phyloP scores from a whole-genome alignment of 108 stramenopile species.

The Cyclotella sp. region DNA sequence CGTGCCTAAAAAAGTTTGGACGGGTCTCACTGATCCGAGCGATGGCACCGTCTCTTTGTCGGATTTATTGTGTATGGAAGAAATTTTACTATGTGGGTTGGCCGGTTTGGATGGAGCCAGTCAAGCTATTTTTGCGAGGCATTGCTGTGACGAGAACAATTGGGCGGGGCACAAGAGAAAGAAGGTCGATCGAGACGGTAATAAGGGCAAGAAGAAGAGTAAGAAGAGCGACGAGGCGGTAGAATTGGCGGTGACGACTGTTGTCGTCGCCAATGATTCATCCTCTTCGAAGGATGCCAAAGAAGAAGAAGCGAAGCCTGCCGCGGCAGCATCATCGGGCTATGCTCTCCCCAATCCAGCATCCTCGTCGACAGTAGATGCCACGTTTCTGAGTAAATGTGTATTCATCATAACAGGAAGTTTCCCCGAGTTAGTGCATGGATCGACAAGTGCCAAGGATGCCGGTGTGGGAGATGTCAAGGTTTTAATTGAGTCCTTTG shows the following conservation, averaged over 20 bases:
- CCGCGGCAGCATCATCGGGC: conserved; percentile 23
- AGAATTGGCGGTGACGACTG: neutral
- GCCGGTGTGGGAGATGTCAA: conserved; percentile 48
- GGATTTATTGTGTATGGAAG: conserved; percentile 53
- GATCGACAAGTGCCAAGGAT: conserved; percentile 18
- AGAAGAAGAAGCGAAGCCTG: conserved; percentile 11
- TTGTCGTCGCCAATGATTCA: neutral
- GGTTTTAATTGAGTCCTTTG: conserved; percentile 52
- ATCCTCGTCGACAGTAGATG: conserved; percentile 29
- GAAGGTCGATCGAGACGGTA: conserved; percentile 2
- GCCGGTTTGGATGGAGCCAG: conserved; percentile 37
- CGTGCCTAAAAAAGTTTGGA: conserved; percentile 20
- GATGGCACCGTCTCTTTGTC: conserved; percentile 34
- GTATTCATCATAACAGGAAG: conserved; percentile 55
- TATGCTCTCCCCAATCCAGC: conserved; percentile 57
- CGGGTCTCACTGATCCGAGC: conserved; percentile 36
- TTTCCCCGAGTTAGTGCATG: conserved; percentile 61
- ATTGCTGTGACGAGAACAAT: conserved; percentile 42
- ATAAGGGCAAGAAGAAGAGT: neutral
- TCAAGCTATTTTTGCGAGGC: conserved; percentile 34
- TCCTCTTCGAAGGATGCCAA: neutral
- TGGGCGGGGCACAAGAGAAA: conserved; percentile 50
- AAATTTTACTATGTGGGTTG: conserved; percentile 54
- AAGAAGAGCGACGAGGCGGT: neutral
- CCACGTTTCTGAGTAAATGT: conserved; percentile 33